Evolutionary conservation across 2,329 filamentous ascomycete genomes (phyloP).

Genomic region (Metarhizium humberi): DNA sequence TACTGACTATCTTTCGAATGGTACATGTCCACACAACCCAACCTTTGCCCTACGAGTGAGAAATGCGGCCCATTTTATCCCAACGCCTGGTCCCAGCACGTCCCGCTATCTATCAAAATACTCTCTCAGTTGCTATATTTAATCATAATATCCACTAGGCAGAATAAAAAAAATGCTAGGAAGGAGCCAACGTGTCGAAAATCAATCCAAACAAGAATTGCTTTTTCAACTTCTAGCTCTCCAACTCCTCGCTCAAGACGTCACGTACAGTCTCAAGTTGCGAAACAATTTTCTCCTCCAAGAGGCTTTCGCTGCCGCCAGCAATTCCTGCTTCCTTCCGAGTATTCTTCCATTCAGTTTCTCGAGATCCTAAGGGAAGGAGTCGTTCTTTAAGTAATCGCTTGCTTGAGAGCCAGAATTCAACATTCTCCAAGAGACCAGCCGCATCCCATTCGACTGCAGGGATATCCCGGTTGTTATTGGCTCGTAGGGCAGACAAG

Average conservation of each 20-base stretch:
- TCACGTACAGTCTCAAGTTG: slow-evolving; percentile 55
- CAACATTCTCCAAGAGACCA: slow-evolving; percentile 69
- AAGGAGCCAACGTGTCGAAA: not conserved
- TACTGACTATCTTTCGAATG: not conserved
- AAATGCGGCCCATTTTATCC: slow-evolving; percentile 6
- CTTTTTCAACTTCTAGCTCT: slow-evolving; percentile 17
- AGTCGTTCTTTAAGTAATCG: slow-evolving; percentile 63
- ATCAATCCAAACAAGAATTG: not conserved
- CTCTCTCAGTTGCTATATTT: slow-evolving; percentile 1
- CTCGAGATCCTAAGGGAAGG: slow-evolving; percentile 62
- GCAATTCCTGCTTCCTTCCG: slow-evolving; percentile 26
- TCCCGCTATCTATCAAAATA: slow-evolving; percentile 2
- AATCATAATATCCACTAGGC: not conserved
- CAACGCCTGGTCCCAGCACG: slow-evolving; percentile 9
- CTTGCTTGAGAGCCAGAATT: slow-evolving; percentile 66
- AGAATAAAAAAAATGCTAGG: not conserved
- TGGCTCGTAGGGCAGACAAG: slow-evolving; percentile 54
- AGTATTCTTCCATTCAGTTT: slow-evolving; percentile 51
- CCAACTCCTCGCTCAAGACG: slow-evolving; percentile 43
- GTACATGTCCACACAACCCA: not conserved
- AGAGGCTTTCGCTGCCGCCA: slow-evolving; percentile 44
- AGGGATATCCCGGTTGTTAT: slow-evolving; percentile 63
- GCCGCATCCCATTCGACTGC: slow-evolving; percentile 66
- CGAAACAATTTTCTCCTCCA: slow-evolving; percentile 67
- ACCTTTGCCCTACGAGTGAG: not conserved